Base-by-base conservation (phyloP, 2,329 filamentous ascomycete species). In the Diaporthe velutina region DNA sequence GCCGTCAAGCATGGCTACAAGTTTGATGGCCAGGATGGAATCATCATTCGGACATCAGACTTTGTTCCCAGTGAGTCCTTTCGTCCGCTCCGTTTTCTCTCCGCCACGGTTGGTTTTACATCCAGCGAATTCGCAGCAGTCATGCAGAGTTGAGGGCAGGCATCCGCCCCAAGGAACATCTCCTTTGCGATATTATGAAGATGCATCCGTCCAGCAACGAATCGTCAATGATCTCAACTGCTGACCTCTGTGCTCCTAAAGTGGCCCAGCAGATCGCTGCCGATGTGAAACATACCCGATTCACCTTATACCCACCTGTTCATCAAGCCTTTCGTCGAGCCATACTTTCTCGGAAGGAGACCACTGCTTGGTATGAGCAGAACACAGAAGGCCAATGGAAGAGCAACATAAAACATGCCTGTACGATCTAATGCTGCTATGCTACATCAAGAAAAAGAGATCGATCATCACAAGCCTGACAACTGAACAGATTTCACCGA, bases 1-100 rank as follows among this genome's bases (percentile, higher is more conserved):
- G 68, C 68, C 3, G 68, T 60, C 52, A 71, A 71, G 13, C 42
- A 50, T 38, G 68, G 68, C 9, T 71, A 71, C 68, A 60, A 71
- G 64, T 30, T 68, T 30, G 48, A 54, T 6, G 22, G 64, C 19
- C 45, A 30, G 17, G 48, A 68, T 54, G 64, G 48, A 19, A 40
- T 19, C 17, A 40, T 12, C n/a, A 68, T 68, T n/a, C 33, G 64
- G 4, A 68, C 64, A 5, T 68, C 64, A 28, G 64, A 68, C 64
- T 68, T 68, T 13, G 15, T 68, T 13, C 64, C 64, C 48, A 68
- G 64, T 68, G 12, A 52, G 64, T 54, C 13, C 15, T 7, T 9
- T 61, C 60, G 28, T n/a, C 40, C 25, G 2, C n/a, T 22, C 25
- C 40, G 5, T 7, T 15, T 28, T 17, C 22, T 38, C 9, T 33